Conservation (phyloP, 768 basidiomycete genomes). For the Phanerodontia chrysosporium region DNA sequence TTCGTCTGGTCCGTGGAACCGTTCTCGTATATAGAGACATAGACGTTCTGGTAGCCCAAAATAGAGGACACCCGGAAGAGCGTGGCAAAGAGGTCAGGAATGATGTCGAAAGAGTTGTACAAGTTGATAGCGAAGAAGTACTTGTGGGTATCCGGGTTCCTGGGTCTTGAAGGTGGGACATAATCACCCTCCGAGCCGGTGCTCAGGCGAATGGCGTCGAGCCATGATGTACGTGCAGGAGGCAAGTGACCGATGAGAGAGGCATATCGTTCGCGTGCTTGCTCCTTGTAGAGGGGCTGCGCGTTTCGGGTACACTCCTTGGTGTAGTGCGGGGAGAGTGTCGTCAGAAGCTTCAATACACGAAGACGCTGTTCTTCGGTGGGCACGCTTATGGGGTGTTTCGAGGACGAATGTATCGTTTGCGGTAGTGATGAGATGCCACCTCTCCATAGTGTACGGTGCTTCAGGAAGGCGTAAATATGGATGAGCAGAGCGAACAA, state of each 20-base stretch:
- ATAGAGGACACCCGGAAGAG: conserved; percentile 91
- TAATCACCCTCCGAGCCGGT: conserved; percentile 37
- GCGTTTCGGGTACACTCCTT: conserved; percentile 84
- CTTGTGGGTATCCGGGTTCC: conserved; percentile 72
- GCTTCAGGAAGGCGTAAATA: conserved; percentile 9
- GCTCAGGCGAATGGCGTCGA: conserved; percentile 48
- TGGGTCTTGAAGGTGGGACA: conserved; percentile 28
- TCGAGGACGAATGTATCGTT: conserved; percentile 40
- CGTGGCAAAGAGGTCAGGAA: conserved; percentile 94
- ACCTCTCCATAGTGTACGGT: conserved; percentile 46
- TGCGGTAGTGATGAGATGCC: conserved; percentile 45
- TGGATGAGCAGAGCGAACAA: background rate
- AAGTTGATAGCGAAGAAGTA: conserved; percentile 99
- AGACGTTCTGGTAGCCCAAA: conserved; percentile 96
- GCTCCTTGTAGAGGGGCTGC: conserved; percentile 81
- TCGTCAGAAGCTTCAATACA: conserved; percentile 81
- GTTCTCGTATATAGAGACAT: conserved; percentile 98
- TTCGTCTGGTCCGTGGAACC: conserved; percentile 99
- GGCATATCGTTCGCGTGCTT: conserved; percentile 81
- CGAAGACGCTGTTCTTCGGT: conserved; percentile 80
- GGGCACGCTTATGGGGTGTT: conserved; percentile 68
- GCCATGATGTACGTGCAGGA: conserved; percentile 55
- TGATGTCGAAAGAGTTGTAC: conserved; percentile 98
- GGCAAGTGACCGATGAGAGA: conserved; percentile 77
- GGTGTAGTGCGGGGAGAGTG: conserved; percentile 88